Percentiles rank a stretch among this genome's conserved stretches.
Conservation (phyloP, 768 basidiomycete species). For the Tricholoma flavovirens region DNA sequence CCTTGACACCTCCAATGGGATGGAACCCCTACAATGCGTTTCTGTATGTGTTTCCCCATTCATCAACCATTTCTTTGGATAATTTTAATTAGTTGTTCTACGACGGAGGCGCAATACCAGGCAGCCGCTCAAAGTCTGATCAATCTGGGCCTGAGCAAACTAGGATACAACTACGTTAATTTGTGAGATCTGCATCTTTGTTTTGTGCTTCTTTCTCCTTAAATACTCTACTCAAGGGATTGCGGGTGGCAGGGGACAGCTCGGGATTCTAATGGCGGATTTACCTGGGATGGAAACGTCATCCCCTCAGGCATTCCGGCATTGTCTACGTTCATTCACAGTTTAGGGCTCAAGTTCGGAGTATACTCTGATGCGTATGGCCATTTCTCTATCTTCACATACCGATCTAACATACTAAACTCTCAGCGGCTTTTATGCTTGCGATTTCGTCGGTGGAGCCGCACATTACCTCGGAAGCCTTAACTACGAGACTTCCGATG, state of each 20-base stretch:
- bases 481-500: slow-evolving; percentile 42
- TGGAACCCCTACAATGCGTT: slow-evolving; percentile 48
- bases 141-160: slow-evolving; percentile 26
- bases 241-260: slow-evolving; percentile 46
- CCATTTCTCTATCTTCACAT: not conserved
- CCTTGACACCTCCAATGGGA: slow-evolving; percentile 40
- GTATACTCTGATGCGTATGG: slow-evolving; percentile 48
- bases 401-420: not conserved
- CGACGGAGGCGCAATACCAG: slow-evolving; percentile 36
- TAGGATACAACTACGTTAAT: slow-evolving; percentile 41
- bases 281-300: slow-evolving; percentile 38
- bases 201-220: not conserved
- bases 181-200: slow-evolving; percentile 21
- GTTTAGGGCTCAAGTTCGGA: slow-evolving; percentile 53
- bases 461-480: slow-evolving; percentile 41
- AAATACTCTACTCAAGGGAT: slow-evolving; percentile 24
- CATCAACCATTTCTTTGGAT: not conserved
- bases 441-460: slow-evolving; percentile 40
- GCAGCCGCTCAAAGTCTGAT: slow-evolving; percentile 35
- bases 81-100: slow-evolving; percentile 27
- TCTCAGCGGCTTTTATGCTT: slow-evolving; percentile 38
- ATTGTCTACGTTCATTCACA: slow-evolving; percentile 31
- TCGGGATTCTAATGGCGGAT: slow-evolving; percentile 33
- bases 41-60: slow-evolving; percentile 22
- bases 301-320: slow-evolving; percentile 35